A percentile compares a stretch with the other conserved stretches of the same genome.
Conservation (phyloP, 192 early-diverging fungal genomes). For the Mortierella hygrophila region DNA sequence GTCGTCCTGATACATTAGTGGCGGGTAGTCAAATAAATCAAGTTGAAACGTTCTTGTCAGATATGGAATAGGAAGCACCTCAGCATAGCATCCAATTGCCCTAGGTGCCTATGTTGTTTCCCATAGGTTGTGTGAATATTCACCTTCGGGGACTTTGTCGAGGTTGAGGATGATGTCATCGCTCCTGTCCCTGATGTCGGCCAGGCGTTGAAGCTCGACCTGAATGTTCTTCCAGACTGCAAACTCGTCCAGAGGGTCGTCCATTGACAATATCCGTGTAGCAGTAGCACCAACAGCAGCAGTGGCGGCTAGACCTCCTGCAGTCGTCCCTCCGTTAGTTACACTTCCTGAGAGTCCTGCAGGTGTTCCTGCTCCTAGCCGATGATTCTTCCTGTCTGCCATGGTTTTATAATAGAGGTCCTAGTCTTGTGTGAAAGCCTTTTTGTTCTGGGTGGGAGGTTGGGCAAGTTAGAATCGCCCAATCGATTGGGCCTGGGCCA, state of each 20-base stretch:
- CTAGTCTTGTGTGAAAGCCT: not conserved
- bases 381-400: slow-evolving; percentile 37
- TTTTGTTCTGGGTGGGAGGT: not conserved
- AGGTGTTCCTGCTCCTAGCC: slow-evolving; percentile 9
- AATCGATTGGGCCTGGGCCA: not conserved
- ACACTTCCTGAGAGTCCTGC: not conserved
- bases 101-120: not conserved
- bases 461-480: not conserved
- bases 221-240: slow-evolving; percentile 35
- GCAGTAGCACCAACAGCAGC: not conserved
- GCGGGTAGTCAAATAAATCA: not conserved
- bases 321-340: not conserved
- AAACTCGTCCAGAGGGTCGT: slow-evolving; percentile 29
- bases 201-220: slow-evolving; percentile 24
- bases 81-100: not conserved
- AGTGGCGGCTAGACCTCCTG: not conserved
- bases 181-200: slow-evolving; percentile 27
- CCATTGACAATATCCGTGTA: not conserved
- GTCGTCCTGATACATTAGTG: slow-evolving; percentile 21
- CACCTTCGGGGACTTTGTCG: slow-evolving; percentile 34
- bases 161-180: slow-evolving; percentile 18
- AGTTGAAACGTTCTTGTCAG: not conserved
- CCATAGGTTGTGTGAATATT: not conserved
- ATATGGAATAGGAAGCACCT: not conserved
- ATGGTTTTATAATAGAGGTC: slow-evolving; percentile 4